Percentiles rank a stretch among this genome's conserved stretches.
phyloP scores from a whole-genome alignment of 1,139 yeast genomes.

The Candida dubliniensis region DNA sequence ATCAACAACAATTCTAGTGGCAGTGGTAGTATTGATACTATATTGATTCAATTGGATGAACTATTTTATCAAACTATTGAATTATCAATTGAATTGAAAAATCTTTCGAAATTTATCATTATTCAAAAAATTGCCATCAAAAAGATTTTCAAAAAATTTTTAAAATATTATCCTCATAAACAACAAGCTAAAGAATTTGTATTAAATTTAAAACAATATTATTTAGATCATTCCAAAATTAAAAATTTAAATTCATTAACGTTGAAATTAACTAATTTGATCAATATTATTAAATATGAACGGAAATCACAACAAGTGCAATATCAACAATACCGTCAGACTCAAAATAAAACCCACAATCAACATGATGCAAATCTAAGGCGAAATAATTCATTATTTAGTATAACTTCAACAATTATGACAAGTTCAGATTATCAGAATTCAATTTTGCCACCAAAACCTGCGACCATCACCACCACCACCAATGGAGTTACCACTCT shows the following conservation, averaged over 20 bases:
- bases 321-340: neutral
- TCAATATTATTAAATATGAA: constrained; percentile 22
- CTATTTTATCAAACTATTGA: constrained; percentile 41
- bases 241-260: constrained; percentile 59
- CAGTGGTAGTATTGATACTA: constrained; percentile 5
- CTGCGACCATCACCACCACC: neutral
- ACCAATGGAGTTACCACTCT: neutral
- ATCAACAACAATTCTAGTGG: constrained; percentile 7
- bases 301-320: constrained; percentile 7
- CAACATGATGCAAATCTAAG: too few relatives aligned
- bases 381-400: constrained; percentile 15
- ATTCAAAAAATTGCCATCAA: constrained; percentile 81
- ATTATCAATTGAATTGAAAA: constrained; percentile 62
- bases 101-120: constrained; percentile 69
- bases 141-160: constrained; percentile 77
- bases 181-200: constrained; percentile 40
- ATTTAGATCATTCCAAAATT: constrained; percentile 42
- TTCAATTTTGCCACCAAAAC: constrained; percentile 10
- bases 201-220: constrained; percentile 33
- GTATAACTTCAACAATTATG: constrained; percentile 13
- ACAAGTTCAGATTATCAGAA: constrained; percentile 15
- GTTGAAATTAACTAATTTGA: constrained; percentile 52
- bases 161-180: constrained; percentile 54
- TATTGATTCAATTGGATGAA: constrained; percentile 26
- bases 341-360: constrained; percentile 1